A percentile compares a stretch with the other conserved stretches of the same genome.
phyloP scores from a whole-genome alignment of 2,329 filamentous ascomycete species.

The Beauveria scarabaeidicola region DNA sequence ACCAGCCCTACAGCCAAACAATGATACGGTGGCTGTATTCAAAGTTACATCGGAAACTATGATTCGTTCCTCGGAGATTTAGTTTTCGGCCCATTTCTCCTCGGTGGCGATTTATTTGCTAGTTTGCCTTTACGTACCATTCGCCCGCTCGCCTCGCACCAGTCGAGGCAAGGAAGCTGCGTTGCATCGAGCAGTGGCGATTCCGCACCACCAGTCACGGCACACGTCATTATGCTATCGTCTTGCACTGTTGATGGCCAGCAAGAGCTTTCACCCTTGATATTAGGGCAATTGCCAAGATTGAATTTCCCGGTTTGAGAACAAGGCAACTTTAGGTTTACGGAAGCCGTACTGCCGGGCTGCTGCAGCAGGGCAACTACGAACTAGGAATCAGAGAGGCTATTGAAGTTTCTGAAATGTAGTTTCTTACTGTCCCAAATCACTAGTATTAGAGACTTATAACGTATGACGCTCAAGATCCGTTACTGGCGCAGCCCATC shows the following conservation, averaged over 20 bases:
- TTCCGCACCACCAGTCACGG: neutral
- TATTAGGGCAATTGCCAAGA: neutral
- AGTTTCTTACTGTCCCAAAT: too few relatives aligned
- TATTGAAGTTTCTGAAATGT: too few relatives aligned
- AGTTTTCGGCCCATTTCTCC: neutral
- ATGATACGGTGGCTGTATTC: too few relatives aligned
- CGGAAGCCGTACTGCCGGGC: neutral
- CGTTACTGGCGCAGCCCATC: too few relatives aligned
- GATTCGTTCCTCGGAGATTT: neutral
- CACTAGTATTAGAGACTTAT: too few relatives aligned
- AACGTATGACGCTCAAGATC: too few relatives aligned
- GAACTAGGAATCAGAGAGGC: too few relatives aligned
- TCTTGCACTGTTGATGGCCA: neutral
- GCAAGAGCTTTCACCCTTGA: neutral
- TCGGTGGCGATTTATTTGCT: neutral
- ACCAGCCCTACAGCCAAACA: neutral
- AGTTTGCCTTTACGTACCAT: neutral
- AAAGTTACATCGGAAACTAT: neutral
- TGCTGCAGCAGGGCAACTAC: neutral
- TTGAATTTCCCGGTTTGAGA: neutral
- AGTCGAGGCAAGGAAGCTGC: neutral
- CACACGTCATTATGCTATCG: neutral
- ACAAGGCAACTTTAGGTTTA: neutral
- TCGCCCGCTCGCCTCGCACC: too few relatives aligned
- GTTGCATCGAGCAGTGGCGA: neutral